These are phyloP conservation scores for Besnoitia besnoiti DNA, from an alignment of 169 alveolate species.

Conservation along the genomic window DNA sequence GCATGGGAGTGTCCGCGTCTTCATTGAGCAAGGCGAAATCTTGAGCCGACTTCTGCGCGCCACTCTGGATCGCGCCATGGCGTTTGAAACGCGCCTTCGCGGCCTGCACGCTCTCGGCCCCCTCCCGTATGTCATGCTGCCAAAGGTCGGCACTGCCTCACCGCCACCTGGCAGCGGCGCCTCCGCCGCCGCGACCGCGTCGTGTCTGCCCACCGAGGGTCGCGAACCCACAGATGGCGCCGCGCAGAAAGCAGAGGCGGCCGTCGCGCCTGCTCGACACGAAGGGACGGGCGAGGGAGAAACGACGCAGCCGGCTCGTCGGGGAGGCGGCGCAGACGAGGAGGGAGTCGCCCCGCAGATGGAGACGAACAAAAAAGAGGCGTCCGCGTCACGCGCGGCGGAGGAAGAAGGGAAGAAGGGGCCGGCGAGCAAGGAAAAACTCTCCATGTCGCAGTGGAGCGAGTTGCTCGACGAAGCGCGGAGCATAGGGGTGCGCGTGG, in stretches of 20 bases:
- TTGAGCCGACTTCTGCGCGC: constrained; percentile 11
- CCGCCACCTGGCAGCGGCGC: neutral
- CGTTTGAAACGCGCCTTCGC: constrained; percentile 45
- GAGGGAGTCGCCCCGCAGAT: too few relatives aligned
- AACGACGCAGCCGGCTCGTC: too few relatives aligned
- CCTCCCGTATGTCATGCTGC: constrained; percentile 44
- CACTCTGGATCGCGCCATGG: constrained; percentile 42
- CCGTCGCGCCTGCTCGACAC: too few relatives aligned
- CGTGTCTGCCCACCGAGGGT: neutral
- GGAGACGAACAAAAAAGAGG: too few relatives aligned
- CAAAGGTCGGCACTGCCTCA: neutral
- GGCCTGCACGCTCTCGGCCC: constrained; percentile 42
- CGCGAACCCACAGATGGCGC: neutral
- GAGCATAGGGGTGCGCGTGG: neutral
- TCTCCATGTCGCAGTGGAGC: constrained; percentile 11
- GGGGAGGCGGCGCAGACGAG: too few relatives aligned
- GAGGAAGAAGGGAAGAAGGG: too few relatives aligned
- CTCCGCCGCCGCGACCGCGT: neutral
- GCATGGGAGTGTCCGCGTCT: constrained; percentile 19
- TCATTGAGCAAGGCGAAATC: neutral
- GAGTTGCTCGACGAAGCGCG: neutral
- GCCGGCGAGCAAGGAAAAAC: too few relatives aligned
- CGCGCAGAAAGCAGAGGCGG: neutral
- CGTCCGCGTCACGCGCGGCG: too few relatives aligned
- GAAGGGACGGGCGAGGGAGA: too few relatives aligned